Evolutionary conservation across 2,329 filamentous ascomycete genomes (phyloP).

Genomic region (Madurella fahalii): DNA sequence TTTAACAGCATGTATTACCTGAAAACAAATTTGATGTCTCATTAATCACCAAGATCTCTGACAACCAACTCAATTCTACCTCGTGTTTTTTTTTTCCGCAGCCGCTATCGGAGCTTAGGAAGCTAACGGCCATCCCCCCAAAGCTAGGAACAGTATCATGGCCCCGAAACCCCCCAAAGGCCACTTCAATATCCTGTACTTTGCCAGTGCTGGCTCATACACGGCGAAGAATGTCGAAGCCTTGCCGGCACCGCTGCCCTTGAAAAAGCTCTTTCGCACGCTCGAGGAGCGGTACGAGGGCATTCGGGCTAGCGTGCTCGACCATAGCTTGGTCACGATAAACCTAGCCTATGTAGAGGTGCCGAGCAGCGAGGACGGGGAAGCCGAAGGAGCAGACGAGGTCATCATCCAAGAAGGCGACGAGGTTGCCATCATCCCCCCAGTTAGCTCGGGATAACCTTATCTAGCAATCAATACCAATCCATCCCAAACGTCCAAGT

Average conservation of each 20-base stretch:
- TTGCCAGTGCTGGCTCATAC: conserved; percentile 69
- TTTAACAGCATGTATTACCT: conserved; percentile 57
- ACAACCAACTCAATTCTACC: conserved; percentile 31
- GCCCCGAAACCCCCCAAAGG: conserved; percentile 49
- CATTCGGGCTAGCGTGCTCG: conserved; percentile 63
- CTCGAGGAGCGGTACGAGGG: conserved; percentile 68
- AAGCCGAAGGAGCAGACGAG: conserved; percentile 40
- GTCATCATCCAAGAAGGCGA: conserved; percentile 65
- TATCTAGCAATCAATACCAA: not conserved
- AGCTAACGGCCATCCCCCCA: conserved; percentile 10
- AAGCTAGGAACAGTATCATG: conserved; percentile 27
- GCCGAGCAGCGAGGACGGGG: conserved; percentile 35
- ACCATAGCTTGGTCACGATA: conserved; percentile 71
- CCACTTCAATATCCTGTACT: conserved; percentile 80
- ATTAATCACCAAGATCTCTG: conserved; percentile 71
- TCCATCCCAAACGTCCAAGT: not conserved
- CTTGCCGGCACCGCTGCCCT: conserved; percentile 61
- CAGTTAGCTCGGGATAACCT: conserved; percentile 74
- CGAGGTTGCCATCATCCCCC: conserved; percentile 83
- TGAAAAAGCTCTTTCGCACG: conserved; percentile 59
- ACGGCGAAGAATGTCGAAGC: conserved; percentile 64
- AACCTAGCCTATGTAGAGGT: conserved; percentile 79
- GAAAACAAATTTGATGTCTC: conserved; percentile 52
- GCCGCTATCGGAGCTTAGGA: not conserved
- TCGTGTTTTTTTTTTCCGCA: not conserved